phyloP scores from a whole-genome alignment of 176 grass and related monocot genomes.

The Phoenix dactylifera region DNA sequence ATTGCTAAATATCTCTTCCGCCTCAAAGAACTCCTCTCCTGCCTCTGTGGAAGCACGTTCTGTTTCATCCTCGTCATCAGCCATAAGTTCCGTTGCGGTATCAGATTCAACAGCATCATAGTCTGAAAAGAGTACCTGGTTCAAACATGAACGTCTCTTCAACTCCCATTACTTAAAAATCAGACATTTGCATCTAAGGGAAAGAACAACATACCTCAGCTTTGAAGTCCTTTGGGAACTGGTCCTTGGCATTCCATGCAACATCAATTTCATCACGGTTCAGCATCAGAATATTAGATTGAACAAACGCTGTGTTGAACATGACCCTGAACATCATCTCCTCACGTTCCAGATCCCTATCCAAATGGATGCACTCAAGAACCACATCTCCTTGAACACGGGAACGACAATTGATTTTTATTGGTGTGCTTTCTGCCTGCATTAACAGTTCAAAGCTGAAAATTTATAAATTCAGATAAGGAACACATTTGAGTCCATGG shows the following conservation, averaged over 20 bases:
- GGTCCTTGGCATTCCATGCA: conserved; percentile 75
- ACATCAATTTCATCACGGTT: conserved; percentile 89
- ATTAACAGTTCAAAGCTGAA: conserved; percentile 18
- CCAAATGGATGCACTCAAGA: conserved; percentile 72
- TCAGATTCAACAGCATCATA: conserved; percentile 56
- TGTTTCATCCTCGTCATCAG: conserved; percentile 71
- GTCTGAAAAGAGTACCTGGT: conserved; percentile 75
- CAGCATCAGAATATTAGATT: conserved; percentile 60
- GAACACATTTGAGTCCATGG: neutral
- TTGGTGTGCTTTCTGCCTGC: conserved; percentile 34
- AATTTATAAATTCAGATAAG: no score
- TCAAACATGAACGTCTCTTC: conserved; percentile 23
- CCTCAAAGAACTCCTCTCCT: conserved; percentile 89
- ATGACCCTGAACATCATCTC: conserved; percentile 84
- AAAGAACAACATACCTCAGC: conserved; percentile 54
- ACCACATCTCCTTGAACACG: conserved; percentile 69
- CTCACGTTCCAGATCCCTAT: conserved; percentile 49
- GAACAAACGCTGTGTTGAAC: conserved; percentile 95
- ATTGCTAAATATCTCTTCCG: conserved; percentile 69
- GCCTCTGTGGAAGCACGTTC: conserved; percentile 71
- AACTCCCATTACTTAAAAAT: conserved; percentile 18
- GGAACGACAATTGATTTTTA: conserved; percentile 28
- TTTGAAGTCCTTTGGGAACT: conserved; percentile 80
- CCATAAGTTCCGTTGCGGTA: conserved; percentile 40
- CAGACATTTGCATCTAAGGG: conserved; percentile 4